Percentiles rank a stretch among this genome's conserved stretches.
phyloP scores from a whole-genome alignment of 192 early-diverging fungal genomes.

The Spizellomyces punctatus region DNA sequence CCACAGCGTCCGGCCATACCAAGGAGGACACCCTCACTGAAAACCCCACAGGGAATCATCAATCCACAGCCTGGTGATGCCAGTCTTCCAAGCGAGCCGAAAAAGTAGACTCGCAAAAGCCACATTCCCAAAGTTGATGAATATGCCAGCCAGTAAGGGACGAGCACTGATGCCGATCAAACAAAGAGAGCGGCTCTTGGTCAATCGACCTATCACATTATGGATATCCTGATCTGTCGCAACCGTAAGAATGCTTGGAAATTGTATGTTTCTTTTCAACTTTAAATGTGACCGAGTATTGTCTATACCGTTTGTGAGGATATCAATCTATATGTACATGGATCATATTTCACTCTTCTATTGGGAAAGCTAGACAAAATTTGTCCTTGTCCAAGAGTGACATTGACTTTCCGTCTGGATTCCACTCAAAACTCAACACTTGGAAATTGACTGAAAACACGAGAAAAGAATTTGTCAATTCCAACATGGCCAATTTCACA shows the following conservation, averaged over 20 bases:
- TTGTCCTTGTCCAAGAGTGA: constrained; percentile 73
- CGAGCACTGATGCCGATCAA: too few species aligned
- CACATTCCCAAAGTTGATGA: background rate
- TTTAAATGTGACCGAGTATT: too few species aligned
- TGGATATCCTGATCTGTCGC: too few species aligned
- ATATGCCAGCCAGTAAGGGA: background rate
- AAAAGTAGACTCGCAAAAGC: constrained; percentile 10
- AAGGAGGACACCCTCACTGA: constrained; percentile 25
- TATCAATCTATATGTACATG: too few species aligned
- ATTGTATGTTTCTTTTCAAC: too few species aligned
- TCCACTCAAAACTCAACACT: constrained; percentile 65
- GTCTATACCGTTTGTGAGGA: too few species aligned
- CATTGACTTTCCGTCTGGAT: constrained; percentile 68
- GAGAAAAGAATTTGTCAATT: constrained; percentile 2
- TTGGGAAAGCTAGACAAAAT: constrained; percentile 65
- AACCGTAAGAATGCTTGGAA: too few species aligned
- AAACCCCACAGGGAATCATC: constrained; percentile 32
- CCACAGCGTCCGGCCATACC: constrained; percentile 24
- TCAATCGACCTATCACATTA: too few species aligned
- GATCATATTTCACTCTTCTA: constrained; percentile 29
- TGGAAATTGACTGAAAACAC: constrained; percentile 57
- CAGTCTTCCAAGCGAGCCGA: constrained; percentile 24
- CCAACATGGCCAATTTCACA: background rate
- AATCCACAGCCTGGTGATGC: constrained; percentile 28
- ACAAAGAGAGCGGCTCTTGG: too few species aligned